These are phyloP conservation scores for Graphiopsis chlorocephala DNA, from an alignment of 2,329 filamentous ascomycete species.

Conservation along the genomic window DNA sequence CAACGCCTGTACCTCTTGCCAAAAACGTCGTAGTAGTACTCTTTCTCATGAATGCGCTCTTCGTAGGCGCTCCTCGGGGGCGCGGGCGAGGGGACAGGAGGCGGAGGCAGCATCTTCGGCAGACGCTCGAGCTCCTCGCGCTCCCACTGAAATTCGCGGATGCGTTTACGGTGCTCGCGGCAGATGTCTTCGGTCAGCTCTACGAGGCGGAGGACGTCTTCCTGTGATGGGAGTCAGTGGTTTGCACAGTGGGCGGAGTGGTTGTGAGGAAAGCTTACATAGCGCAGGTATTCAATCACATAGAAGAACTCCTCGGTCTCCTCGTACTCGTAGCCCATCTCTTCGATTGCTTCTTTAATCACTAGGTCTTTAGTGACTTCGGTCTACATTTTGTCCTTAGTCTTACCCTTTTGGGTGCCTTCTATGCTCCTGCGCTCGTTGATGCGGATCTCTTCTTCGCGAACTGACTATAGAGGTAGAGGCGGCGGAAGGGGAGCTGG, in stretches of 20 bases:
- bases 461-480: conserved; percentile 21
- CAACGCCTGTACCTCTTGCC: conserved; percentile 23
- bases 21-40: conserved; percentile 61
- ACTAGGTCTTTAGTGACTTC: conserved; percentile 95
- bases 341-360: conserved; percentile 78
- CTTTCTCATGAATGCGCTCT: conserved; percentile 64
- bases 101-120: conserved; percentile 37
- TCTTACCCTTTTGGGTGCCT: conserved; percentile 20
- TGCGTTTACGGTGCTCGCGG: conserved; percentile 57
- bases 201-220: conserved; percentile 81
- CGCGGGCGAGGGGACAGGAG: conserved; percentile 42
- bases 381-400: conserved; percentile 71
- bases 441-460: conserved; percentile 45
- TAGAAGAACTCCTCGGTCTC: conserved; percentile 90
- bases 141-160: conserved; percentile 63
- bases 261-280: conserved; percentile 62
- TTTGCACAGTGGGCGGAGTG: not conserved
- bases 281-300: conserved; percentile 83
- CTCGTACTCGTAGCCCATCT: conserved; percentile 81
- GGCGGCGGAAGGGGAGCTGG: conserved; percentile 24
- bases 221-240: conserved; percentile 52
- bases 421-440: conserved; percentile 16
- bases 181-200: conserved; percentile 81
- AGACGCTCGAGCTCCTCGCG: conserved; percentile 53
- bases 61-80: conserved; percentile 51